Evolutionary conservation across 768 basidiomycete genomes (phyloP), one percentile per base, ranked within the genome.

Genomic region (Termitomyces sp.): DNA sequence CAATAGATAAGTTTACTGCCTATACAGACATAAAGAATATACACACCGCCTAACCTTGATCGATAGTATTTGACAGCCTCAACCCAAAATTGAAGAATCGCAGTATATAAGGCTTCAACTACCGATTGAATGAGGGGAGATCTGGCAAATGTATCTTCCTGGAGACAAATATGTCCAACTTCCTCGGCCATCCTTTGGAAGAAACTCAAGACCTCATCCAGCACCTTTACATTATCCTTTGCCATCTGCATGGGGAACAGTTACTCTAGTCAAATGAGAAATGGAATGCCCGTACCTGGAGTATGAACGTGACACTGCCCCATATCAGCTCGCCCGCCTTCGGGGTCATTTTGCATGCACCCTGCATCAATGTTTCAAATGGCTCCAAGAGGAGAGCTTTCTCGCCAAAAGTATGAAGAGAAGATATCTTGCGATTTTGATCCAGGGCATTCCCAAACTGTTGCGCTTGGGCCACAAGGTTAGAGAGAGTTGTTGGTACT

Each of bases 11-110:
- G 12, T 12, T 10, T 5, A 47, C 4, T 47, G 46, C 20, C 2
- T 29, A 12, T 47, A 25, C 25, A 47, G 25, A n/a, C 46, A 29
- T 25, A 6, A 15, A 25, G 11, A 25, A 5, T 25, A 25, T 46
- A 15, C 32, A 36, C 40, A 60, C 59, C 59, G 14, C 56, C 36
- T 31, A 47, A 20, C 32, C 40, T 63, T 12, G 50, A 45, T 9
- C 45, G 55, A 45, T 60, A 63, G 29, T 63, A 51, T 20, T 57
- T 60, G 1, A 59, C 58, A 10, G 59, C 62, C 31, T 56, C 34
- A 12, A 59, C 58, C 62, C 62, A 63, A 25, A 63, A 63, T 12
- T 60, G 29, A 2, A 63, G 20, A 6, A 63, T 63, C 8, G 62
- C 47, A 46, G 14, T 11, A 47, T 63, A 63, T 17, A 63, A 11